Evolutionary conservation across 768 basidiomycete species (phyloP).

Genomic region (Tricholomella constricta): DNA sequence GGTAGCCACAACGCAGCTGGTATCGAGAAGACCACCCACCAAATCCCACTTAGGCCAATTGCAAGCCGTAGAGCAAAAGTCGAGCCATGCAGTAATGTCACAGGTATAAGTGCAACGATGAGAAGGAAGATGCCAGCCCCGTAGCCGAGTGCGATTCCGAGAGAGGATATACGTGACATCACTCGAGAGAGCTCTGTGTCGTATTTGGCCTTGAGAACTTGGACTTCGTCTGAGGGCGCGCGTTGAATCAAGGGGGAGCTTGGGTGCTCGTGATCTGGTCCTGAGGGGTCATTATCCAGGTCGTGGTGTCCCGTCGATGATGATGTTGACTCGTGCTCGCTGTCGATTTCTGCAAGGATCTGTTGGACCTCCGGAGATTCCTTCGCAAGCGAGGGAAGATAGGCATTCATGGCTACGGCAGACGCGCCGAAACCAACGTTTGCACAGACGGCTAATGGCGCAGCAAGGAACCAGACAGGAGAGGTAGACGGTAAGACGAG

Average conservation of each 20-base stretch:
- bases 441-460: slow-evolving; percentile 71
- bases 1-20: slow-evolving; percentile 81
- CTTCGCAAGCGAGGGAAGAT: slow-evolving; percentile 74
- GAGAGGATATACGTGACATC: slow-evolving; percentile 81
- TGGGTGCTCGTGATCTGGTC: slow-evolving; percentile 25
- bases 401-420: slow-evolving; percentile 88
- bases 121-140: slow-evolving; percentile 78
- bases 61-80: slow-evolving; percentile 81
- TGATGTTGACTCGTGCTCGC: slow-evolving; percentile 19
- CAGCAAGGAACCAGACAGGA: slow-evolving; percentile 65
- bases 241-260: slow-evolving; percentile 42
- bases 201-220: slow-evolving; percentile 43
- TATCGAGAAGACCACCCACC: slow-evolving; percentile 86
- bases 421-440: slow-evolving; percentile 89
- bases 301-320: slow-evolving; percentile 9
- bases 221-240: slow-evolving; percentile 15
- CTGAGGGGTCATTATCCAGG: slow-evolving; percentile 18
- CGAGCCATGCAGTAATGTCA: slow-evolving; percentile 69
- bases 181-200: slow-evolving; percentile 63
- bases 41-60: slow-evolving; percentile 80
- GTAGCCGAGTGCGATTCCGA: slow-evolving; percentile 87
- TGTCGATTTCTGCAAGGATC: slow-evolving; percentile 36
- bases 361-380: slow-evolving; percentile 60
- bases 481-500: slow-evolving; percentile 74
- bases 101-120: slow-evolving; percentile 75